A percentile compares a stretch with the other conserved stretches of the same genome.
Evolutionary conservation across 192 early-diverging fungal genomes (phyloP).

Genomic region (Coemansia sp.): DNA sequence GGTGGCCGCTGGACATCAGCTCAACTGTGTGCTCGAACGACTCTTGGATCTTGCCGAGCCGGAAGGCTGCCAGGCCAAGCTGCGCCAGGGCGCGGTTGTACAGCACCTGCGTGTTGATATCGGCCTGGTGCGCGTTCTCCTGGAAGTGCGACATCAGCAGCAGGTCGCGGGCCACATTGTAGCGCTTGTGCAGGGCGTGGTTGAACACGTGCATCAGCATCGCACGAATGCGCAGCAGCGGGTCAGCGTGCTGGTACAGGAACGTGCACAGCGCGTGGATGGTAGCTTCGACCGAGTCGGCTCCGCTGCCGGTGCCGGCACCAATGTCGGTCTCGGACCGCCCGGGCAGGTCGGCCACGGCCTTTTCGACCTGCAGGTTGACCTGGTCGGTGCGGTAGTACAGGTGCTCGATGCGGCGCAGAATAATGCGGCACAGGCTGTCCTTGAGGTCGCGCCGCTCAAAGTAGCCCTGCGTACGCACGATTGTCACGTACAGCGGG

Average conservation of each 20-base stretch:
- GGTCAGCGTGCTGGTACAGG: constrained; percentile 79
- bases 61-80: constrained; percentile 95
- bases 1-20: constrained; percentile 73
- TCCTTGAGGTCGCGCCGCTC: constrained; percentile 57
- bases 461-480: constrained; percentile 84
- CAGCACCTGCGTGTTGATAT: constrained; percentile 88
- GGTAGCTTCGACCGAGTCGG: constrained; percentile 57
- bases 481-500: constrained; percentile 77
- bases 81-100: constrained; percentile 96
- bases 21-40: constrained; percentile 82
- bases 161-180: constrained; percentile 88
- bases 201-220: constrained; percentile 98
- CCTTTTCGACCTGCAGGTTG: constrained; percentile 55
- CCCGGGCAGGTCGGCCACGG: constrained; percentile 51
- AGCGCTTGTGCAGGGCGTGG: constrained; percentile 94
- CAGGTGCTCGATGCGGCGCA: constrained; percentile 89
- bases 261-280: constrained; percentile 81
- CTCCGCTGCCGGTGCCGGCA: constrained; percentile 31
- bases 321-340: constrained; percentile 46
- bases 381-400: constrained; percentile 97
- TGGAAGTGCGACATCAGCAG: constrained; percentile 98
- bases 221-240: constrained; percentile 83
- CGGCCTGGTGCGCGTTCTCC: constrained; percentile 82
- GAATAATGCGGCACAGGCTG: constrained; percentile 64
- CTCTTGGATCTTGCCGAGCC: constrained; percentile 86